Conservation (phyloP, 1,284 basidiomycete genomes). For the Xerocomus nothofagi region DNA sequence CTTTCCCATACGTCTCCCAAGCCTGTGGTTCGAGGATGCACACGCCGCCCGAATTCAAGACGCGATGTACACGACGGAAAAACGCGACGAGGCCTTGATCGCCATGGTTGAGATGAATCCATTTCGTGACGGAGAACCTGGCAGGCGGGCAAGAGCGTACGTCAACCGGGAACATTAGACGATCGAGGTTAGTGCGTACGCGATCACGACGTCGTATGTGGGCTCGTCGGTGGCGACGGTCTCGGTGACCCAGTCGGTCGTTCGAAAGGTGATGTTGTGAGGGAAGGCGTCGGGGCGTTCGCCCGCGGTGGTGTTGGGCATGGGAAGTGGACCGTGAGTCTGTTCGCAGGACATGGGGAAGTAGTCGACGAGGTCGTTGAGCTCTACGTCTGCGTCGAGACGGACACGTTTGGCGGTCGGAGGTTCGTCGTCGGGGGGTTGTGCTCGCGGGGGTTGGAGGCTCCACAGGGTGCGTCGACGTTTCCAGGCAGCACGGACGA, state of each 20-base stretch:
- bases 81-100: conserved; percentile 66
- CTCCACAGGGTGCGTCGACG: conserved; percentile 69
- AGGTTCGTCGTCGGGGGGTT: neutral
- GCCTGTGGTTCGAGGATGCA: conserved; percentile 78
- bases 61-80: conserved; percentile 59
- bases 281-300: conserved; percentile 49
- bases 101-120: conserved; percentile 80
- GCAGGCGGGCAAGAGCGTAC: neutral
- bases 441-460: conserved; percentile 45
- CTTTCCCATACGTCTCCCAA: conserved; percentile 78
- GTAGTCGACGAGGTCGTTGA: conserved; percentile 36
- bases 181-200: conserved; percentile 44
- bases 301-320: conserved; percentile 38
- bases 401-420: conserved; percentile 16
- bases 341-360: conserved; percentile 77
- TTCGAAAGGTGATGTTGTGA: conserved; percentile 70
- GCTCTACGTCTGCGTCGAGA: neutral
- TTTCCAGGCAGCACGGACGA: conserved; percentile 72
- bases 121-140: conserved; percentile 82
- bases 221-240: conserved; percentile 54
- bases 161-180: neutral
- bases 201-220: conserved; percentile 72
- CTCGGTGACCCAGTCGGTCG: conserved; percentile 67
- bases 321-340: conserved; percentile 69
- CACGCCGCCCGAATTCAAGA: conserved; percentile 55